Percentiles rank a stretch among this genome's conserved stretches.
phyloP scores from a whole-genome alignment of 768 basidiomycete species.

The Cantharellus cinnabarinus region DNA sequence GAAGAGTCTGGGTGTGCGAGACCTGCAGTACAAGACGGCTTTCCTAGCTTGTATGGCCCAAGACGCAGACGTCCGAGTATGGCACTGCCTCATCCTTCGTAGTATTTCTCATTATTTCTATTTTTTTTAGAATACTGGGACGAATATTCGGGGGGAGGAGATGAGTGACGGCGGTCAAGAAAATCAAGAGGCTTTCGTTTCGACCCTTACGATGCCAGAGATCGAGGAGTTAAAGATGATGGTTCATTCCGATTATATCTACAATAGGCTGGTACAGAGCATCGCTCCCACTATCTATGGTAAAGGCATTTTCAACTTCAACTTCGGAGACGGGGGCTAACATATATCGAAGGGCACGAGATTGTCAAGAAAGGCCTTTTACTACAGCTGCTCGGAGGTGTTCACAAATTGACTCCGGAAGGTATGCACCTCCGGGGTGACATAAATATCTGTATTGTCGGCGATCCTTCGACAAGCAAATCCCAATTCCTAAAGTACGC shows the following conservation, averaged over 20 bases:
- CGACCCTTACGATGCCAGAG: conserved; percentile 80
- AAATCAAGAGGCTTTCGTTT: conserved; percentile 60
- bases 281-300: conserved; percentile 96
- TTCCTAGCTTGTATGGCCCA: conserved; percentile 97
- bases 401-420: conserved; percentile 88
- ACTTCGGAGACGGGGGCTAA: not conserved
- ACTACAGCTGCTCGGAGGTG: conserved; percentile 93
- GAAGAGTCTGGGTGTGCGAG: conserved; percentile 84
- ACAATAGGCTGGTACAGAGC: conserved; percentile 77
- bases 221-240: conserved; percentile 86
- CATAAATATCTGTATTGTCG: conserved; percentile 94
- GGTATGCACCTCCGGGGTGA: conserved; percentile 98
- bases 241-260: conserved; percentile 90
- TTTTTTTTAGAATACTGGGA: not conserved
- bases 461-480: conserved; percentile 94
- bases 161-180: conserved; percentile 66
- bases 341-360: conserved; percentile 42
- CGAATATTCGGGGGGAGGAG: conserved; percentile 30
- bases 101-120: not conserved
- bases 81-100: conserved; percentile 14
- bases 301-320: conserved; percentile 6
- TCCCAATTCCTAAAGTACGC: conserved; percentile 94
- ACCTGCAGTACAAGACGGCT: conserved; percentile 95
- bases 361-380: conserved; percentile 96
- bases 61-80: conserved; percentile 69